Base-by-base conservation (phyloP, 1,139 yeast genomes). In the Protomyces arabidopsidicola region DNA sequence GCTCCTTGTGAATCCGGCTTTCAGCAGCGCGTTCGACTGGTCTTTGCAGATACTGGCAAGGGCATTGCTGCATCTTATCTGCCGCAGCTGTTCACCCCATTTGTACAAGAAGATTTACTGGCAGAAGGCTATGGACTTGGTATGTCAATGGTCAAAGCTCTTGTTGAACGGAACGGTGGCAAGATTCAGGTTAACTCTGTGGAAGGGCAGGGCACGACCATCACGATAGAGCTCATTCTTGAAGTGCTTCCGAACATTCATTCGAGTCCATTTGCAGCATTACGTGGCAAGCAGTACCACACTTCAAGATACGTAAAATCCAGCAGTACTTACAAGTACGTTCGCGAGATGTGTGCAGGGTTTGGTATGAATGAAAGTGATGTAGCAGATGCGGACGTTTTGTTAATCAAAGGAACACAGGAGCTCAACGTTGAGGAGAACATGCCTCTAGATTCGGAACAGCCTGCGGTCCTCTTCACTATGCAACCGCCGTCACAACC, bases 51-150 rank as follows among this genome's bases (percentile, higher is more conserved):
- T 55, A 88, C 96, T 0, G 96, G 96, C 74, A 88, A 88, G 69
- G 96, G 96, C 70, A 89, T 89, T 67, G 89, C 86, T 72, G 85
- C 83, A 72, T 95, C 88, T 71, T 88, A 88, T 72, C 78, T 89
- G 55, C 95, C 89, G 55, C 80, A 88, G 51, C 59, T 88, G 72
- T 88, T 88, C 71, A 95, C 88, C 71, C 89, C 93, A 3, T 88
- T 88, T 77, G 86, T 95, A 71, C 96, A 88, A 75, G 96, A 96
- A 2, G 96, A 89, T 77, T 95, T 96, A 59, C 88, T 95, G 2
- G 88, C 96, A 0, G 89, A 96, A 1, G 59, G 59, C n/a, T 34
- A 42, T 6, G 59, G 59, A 6, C 53, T n/a, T n/a, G n/a, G n/a
- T n/a, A n/a, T n/a, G n/a, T n/a, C n/a, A n/a, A n/a, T n/a, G n/a